Conservation (phyloP, 306 rosid species). For the Astragalus membranaceus region DNA sequence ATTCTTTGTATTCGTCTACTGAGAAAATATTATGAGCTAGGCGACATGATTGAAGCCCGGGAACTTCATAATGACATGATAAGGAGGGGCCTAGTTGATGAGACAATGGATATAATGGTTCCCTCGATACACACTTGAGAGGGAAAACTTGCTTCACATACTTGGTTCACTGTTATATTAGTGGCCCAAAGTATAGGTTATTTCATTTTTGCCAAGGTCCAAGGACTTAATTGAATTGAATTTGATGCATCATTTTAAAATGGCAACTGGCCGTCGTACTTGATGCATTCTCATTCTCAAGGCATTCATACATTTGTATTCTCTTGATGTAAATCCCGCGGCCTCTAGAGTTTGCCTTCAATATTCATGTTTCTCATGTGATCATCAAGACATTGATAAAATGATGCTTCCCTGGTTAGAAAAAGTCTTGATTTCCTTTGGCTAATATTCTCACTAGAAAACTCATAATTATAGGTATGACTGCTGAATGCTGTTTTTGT, state of each 20-base stretch:
- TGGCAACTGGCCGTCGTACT: conserved; percentile 9
- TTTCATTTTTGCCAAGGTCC: conserved; percentile 15
- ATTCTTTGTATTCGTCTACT: conserved; percentile 58
- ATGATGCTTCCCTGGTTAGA: conserved; percentile 4
- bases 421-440: neutral
- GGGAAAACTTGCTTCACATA: neutral
- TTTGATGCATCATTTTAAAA: conserved; percentile 10
- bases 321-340: conserved; percentile 22
- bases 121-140: conserved; percentile 44
- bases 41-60: conserved; percentile 58
- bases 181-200: conserved; percentile 5
- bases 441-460: neutral
- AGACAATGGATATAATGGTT: conserved; percentile 14
- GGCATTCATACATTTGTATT: conserved; percentile 18
- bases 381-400: neutral
- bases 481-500: neutral
- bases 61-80: conserved; percentile 59
- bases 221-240: conserved; percentile 13
- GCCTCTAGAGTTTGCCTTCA: conserved; percentile 9
- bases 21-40: conserved; percentile 57
- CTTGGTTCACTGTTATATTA: conserved; percentile 10
- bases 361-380: conserved; percentile 13
- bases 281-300: conserved; percentile 19
- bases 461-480: neutral
- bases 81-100: conserved; percentile 48